Conservation (phyloP, 2,329 filamentous ascomycete genomes). For the Madurella fahalii region DNA sequence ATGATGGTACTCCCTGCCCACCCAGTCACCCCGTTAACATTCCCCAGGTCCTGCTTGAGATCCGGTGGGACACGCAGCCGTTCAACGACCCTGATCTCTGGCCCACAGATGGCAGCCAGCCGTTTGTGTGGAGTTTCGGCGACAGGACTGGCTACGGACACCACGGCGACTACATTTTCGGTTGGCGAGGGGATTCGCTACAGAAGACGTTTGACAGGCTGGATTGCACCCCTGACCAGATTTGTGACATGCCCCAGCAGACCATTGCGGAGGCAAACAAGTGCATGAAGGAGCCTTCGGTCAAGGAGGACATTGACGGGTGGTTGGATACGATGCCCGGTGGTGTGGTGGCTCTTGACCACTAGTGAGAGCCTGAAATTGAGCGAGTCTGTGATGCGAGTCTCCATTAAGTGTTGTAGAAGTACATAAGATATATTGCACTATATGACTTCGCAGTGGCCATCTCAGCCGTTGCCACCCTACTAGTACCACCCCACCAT, state of each 20-base stretch:
- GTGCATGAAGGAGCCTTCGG: slow-evolving; percentile 1
- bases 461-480: too few relatives aligned
- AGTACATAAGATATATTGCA: too few relatives aligned
- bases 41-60: slow-evolving; percentile 7
- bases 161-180: slow-evolving; percentile 12
- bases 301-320: slow-evolving; percentile 12
- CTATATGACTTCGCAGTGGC: too few relatives aligned
- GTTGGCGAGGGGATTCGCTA: slow-evolving; percentile 10
- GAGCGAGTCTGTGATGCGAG: too few relatives aligned
- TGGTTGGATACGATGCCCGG: slow-evolving; percentile 13
- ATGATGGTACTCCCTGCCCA: slow-evolving; percentile 18
- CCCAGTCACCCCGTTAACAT: slow-evolving; percentile 11
- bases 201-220: background rate
- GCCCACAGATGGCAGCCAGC: slow-evolving; percentile 8
- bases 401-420: too few relatives aligned
- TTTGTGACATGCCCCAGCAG: slow-evolving; percentile 1
- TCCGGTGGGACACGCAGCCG: slow-evolving; percentile 7
- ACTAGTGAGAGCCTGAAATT: too few relatives aligned
- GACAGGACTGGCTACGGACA: slow-evolving; percentile 7
- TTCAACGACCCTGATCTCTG: background rate
- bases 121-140: slow-evolving; percentile 16
- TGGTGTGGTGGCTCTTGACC: background rate
- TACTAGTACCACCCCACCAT: too few relatives aligned
- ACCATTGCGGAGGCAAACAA: slow-evolving; percentile 1
- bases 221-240: background rate